Base-by-base conservation (phyloP, 83 land plant genomes). In the Picea mariana region DNA sequence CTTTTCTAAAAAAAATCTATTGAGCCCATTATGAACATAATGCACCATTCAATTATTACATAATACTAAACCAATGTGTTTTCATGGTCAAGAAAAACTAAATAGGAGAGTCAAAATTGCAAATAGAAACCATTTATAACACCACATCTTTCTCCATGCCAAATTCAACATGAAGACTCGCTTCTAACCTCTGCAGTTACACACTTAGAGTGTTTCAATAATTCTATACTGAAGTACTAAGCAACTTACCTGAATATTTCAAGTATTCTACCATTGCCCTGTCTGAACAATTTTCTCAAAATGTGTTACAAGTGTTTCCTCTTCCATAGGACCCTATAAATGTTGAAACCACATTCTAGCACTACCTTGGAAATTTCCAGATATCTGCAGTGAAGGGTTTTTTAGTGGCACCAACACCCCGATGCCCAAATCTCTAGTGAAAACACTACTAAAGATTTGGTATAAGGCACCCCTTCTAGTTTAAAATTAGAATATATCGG, bases 301-400 rank as follows among this genome's bases (percentile, higher is more conserved):
- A 80, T 92, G 96, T 81, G 88, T 77, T 75, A 89, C 90, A 18
- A 94, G 79, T 27, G 90, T 87, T 24, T 90, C 95, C 78, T 92
- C 96, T 87, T 92, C 95, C 87, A 90, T 79, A 58, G 96, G 96
- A 65, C 90, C 92, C 62, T 89, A 93, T 81, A 94, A 85, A 26
- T 86, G 89, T 67, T 90, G 91, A 76, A 94, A 85, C 85, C 92
- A 81, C 82, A 90, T 89, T 83, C 95, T 85, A 24, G 96, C 95
- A 85, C 93, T 89, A 4, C 95, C 95, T 34, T 34, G 4, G 38
- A 34, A 34, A 34, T 34, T 34, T 34, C 38, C 0, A 34, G 38
- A 34, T 34, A 34, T 34, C 0, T 34, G 38, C 0, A 34, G 38
- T 34, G 38, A 34, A 34, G 38, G 38, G 38, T 34, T 34, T 34